A percentile compares a stretch with the other conserved stretches of the same genome.
phyloP scores from a whole-genome alignment of 768 basidiomycete genomes.

The Termitomyces titanicus region DNA sequence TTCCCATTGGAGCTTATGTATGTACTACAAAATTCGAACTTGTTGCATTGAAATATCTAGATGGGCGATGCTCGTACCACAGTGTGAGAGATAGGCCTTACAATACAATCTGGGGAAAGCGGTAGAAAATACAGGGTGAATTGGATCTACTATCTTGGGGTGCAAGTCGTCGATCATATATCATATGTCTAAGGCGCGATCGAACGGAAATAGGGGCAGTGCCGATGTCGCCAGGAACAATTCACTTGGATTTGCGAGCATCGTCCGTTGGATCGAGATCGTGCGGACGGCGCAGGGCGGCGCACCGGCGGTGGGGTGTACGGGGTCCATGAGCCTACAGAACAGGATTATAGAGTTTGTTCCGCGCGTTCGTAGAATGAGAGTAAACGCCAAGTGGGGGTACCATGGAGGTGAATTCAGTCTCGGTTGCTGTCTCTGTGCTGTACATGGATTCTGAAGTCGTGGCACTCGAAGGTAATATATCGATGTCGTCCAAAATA shows the following conservation, averaged over 20 bases:
- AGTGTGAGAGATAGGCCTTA: too few relatives aligned
- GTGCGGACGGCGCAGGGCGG: conserved; percentile 1
- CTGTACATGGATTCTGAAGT: conserved; percentile 11
- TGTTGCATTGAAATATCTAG: not conserved
- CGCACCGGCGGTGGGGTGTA: conserved; percentile 3
- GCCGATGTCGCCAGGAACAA: conserved; percentile 5
- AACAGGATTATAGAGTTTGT: not conserved
- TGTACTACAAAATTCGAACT: too few relatives aligned
- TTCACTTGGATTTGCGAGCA: not conserved
- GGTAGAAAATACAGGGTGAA: not conserved
- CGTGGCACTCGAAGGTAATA: not conserved
- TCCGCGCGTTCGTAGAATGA: not conserved
- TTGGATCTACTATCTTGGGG: not conserved
- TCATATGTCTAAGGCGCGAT: conserved; percentile 2
- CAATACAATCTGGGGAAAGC: not conserved
- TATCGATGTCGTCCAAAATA: not conserved
- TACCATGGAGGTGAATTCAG: not conserved
- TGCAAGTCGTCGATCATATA: conserved; percentile 6
- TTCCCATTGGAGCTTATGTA: not conserved
- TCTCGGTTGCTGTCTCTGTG: conserved; percentile 4
- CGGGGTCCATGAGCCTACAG: conserved; percentile 3
- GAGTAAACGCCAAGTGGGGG: not conserved
- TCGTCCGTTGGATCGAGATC: conserved; percentile 2
- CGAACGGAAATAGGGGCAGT: not conserved
- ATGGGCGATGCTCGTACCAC: not conserved